Evolutionary conservation across 2,329 filamentous ascomycete genomes (phyloP).

Genomic region (Drechslerella coelobrocha): DNA sequence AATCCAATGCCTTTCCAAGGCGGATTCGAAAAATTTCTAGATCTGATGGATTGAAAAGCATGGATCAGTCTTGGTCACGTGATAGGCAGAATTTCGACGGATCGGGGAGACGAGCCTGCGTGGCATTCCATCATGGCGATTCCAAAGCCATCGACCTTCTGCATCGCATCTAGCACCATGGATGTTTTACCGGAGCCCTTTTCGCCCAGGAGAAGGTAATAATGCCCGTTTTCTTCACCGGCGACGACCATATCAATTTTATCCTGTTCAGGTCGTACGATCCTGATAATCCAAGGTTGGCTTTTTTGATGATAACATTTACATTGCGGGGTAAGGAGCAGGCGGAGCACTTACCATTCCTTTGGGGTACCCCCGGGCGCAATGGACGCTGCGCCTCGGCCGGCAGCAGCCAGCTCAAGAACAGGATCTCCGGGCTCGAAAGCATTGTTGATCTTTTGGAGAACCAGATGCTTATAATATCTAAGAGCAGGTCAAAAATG

Average conservation of each 20-base stretch:
- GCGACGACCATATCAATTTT: constrained; percentile 82
- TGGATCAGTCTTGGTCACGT: neutral
- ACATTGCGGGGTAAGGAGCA: neutral
- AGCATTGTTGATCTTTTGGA: constrained; percentile 90
- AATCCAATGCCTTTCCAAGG: constrained; percentile 91
- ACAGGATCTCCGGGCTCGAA: constrained; percentile 92
- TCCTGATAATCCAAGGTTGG: constrained; percentile 64
- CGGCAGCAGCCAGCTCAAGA: constrained; percentile 73
- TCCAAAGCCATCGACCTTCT: constrained; percentile 84
- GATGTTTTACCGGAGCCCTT: constrained; percentile 93
- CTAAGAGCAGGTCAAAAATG: constrained; percentile 62
- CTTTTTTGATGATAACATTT: neutral
- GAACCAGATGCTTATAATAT: constrained; percentile 82
- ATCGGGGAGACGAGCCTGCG: constrained; percentile 59
- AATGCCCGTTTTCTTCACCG: constrained; percentile 77
- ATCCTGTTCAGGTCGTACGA: constrained; percentile 79
- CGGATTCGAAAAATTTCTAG: constrained; percentile 93
- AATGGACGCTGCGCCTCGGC: constrained; percentile 30
- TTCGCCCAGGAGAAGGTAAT: constrained; percentile 71
- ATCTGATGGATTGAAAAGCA: constrained; percentile 62
- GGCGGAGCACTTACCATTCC: constrained; percentile 55
- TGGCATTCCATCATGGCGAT: constrained; percentile 97
- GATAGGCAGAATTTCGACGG: neutral
- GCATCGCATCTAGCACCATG: constrained; percentile 96
- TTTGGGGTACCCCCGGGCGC: constrained; percentile 50